Base-by-base conservation (phyloP, 2,329 filamentous ascomycete genomes). In the Botrytis cinerea region DNA sequence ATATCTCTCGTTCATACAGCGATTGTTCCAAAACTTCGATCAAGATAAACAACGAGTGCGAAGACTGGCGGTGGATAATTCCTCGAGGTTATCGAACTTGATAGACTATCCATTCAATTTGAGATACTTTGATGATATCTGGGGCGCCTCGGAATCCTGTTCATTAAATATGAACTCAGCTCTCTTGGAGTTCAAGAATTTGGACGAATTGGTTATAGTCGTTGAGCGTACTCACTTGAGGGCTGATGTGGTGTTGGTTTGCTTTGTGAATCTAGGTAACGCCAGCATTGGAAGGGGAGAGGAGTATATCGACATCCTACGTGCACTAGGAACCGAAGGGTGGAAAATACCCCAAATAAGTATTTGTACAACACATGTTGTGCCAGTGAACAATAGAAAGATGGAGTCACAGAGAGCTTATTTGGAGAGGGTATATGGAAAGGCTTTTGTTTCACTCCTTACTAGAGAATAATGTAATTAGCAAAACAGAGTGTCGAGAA, bases 1-100 rank as follows among this genome's bases (percentile, higher is more conserved):
- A 20, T 68, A 68, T 54, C 48, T 68, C 18, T 68, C 64, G 8
- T 57, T 68, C n/a, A 38, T 68, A n/a, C 46, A 57, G 16, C 35
- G 64, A 16, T 12, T 68, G 2, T 68, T 68, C 48, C 35, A 57
- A 43, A 6, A 68, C 35, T 68, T 54, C 10, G 25, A 68, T n/a
- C 35, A 28, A 40, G 64, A 54, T 8, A 68, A 28, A 68, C 25
- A 32, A 40, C 20, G n/a, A 28, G 46, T 68, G 16, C 64, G 48
- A 68, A 43, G 46, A 57, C 18, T 68, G 8, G 64, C 64, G 2
- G 64, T 68, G 5, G 20, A 25, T 12, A 18, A n/a, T 32, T 25
- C 6, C 14, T 66, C 63, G 25, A 12, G 51, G 32, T 51, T 67
- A 4, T 25, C 32, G 5, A 61, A 25, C n/a, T 54, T 54, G 51